Conservation (phyloP, 306 rosid genomes). For the Canavalia ensiformis region DNA sequence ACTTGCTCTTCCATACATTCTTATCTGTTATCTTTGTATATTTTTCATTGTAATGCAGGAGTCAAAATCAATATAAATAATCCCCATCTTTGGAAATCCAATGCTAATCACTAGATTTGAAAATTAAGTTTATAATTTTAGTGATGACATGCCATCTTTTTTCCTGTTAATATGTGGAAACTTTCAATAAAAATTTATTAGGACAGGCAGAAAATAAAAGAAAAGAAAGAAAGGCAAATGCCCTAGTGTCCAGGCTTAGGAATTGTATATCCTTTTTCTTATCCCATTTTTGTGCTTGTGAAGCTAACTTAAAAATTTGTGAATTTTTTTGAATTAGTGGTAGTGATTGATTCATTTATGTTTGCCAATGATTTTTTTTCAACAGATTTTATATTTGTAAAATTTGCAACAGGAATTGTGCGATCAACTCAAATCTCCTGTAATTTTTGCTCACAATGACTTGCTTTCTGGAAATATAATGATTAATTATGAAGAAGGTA, state of each 20-base stretch:
- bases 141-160: slow-evolving; percentile 17
- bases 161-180: slow-evolving; percentile 22
- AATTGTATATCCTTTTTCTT: background rate
- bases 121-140: slow-evolving; percentile 21
- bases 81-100: slow-evolving; percentile 20
- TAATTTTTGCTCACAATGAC: slow-evolving; percentile 90
- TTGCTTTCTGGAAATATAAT: slow-evolving; percentile 95
- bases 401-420: slow-evolving; percentile 81
- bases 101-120: slow-evolving; percentile 26
- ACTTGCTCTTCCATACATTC: slow-evolving; percentile 30
- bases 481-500: slow-evolving; percentile 92
- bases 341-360: slow-evolving; percentile 36
- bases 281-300: background rate
- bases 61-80: slow-evolving; percentile 34
- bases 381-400: slow-evolving; percentile 41
- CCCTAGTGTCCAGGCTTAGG: background rate
- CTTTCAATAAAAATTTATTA: slow-evolving; percentile 28
- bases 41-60: background rate
- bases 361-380: slow-evolving; percentile 29
- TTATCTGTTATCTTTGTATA: slow-evolving; percentile 30
- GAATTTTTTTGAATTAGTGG: slow-evolving; percentile 1
- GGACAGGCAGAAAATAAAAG: background rate
- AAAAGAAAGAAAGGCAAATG: background rate
- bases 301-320: slow-evolving; percentile 32
- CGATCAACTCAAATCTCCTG: slow-evolving; percentile 73